Evolutionary conservation across 177 flowering plant genomes (phyloP).

Genomic region (Vitis hybrid): DNA sequence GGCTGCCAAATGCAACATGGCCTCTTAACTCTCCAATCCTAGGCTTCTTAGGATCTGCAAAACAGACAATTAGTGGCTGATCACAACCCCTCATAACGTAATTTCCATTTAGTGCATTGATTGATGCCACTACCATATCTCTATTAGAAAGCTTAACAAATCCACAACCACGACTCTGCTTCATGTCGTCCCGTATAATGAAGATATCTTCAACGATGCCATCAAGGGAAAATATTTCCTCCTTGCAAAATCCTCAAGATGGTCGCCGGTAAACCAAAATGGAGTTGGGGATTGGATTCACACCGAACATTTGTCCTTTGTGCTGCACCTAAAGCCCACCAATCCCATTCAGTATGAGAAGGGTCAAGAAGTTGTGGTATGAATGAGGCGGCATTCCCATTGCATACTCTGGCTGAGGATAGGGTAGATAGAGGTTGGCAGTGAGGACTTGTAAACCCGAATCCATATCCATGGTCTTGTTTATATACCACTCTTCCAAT

Average conservation of each 20-base stretch:
- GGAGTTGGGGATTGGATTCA: conserved; percentile 39
- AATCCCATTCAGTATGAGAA: conserved; percentile 43
- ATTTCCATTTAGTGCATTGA: too few species aligned
- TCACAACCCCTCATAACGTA: too few species aligned
- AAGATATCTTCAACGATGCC: too few species aligned
- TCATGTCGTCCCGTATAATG: too few species aligned
- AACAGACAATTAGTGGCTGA: too few species aligned
- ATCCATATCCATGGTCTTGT: conserved; percentile 34
- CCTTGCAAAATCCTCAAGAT: conserved; percentile 35
- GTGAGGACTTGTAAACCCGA: conserved; percentile 31
- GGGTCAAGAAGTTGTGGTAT: conserved; percentile 58
- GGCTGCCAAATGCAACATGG: too few species aligned
- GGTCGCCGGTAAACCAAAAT: conserved; percentile 53
- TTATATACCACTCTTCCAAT: conserved; percentile 34
- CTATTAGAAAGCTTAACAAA: too few species aligned
- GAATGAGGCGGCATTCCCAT: conserved; percentile 66
- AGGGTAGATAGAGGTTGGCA: conserved; percentile 60
- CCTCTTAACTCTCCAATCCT: too few species aligned
- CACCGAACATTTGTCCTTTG: conserved; percentile 50
- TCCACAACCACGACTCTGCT: too few species aligned
- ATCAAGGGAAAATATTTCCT: too few species aligned
- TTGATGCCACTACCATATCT: too few species aligned
- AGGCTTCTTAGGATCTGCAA: too few species aligned
- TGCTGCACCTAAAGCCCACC: conserved; percentile 53
- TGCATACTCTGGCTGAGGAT: conserved; percentile 64